phyloP scores from a whole-genome alignment of 192 early-diverging fungal genomes.

The Pilaira anomala region DNA sequence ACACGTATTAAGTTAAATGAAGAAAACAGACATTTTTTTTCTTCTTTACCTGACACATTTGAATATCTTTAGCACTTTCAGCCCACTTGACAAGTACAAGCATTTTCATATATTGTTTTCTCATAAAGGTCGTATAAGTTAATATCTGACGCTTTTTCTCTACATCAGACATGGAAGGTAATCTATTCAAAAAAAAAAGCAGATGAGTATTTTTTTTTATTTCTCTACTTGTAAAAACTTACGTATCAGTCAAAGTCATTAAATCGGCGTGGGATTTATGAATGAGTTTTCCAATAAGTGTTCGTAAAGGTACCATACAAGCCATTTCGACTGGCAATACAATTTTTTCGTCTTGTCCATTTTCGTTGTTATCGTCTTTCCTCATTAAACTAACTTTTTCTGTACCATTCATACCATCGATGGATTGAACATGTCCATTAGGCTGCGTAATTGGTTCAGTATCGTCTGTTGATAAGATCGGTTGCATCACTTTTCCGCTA shows the following conservation, averaged over 20 bases:
- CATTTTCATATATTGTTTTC: slow-evolving; percentile 68
- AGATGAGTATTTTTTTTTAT: too few relatives aligned
- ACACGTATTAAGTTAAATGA: too few relatives aligned
- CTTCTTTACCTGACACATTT: slow-evolving; percentile 62
- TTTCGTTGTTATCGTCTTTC: too few relatives aligned
- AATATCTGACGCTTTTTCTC: slow-evolving; percentile 61
- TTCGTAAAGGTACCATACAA: slow-evolving; percentile 59
- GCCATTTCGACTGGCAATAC: slow-evolving; percentile 58
- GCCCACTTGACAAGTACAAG: slow-evolving; percentile 77
- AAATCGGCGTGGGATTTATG: slow-evolving; percentile 66
- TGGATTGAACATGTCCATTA: too few relatives aligned
- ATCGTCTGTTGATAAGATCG: not conserved
- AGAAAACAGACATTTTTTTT: not conserved
- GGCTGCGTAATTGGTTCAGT: not conserved
- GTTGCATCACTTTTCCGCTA: not conserved
- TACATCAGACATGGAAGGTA: slow-evolving; percentile 55
- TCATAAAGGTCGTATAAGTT: slow-evolving; percentile 58
- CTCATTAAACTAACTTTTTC: too few relatives aligned
- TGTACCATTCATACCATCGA: too few relatives aligned
- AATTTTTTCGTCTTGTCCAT: slow-evolving; percentile 9
- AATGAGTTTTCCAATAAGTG: slow-evolving; percentile 59
- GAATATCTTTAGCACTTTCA: slow-evolving; percentile 60
- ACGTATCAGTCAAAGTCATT: slow-evolving; percentile 61
- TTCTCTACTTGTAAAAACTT: too few relatives aligned
- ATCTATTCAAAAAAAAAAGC: slow-evolving; percentile 23